These are phyloP conservation scores for Capsicum pubescens DNA, from an alignment of 257 asterid species.

Conservation along the genomic window DNA sequence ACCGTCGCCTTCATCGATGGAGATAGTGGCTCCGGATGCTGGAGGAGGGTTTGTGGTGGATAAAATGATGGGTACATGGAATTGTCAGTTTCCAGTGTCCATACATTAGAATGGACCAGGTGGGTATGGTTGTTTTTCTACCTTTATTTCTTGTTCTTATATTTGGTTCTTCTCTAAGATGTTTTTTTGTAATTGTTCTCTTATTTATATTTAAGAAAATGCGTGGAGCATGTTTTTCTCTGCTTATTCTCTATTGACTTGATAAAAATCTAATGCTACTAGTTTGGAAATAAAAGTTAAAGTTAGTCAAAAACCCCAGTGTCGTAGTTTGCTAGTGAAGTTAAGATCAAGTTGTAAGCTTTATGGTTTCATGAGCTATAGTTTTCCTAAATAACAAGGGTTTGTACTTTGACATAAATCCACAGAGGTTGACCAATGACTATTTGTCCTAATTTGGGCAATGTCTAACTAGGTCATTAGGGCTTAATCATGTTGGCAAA, in stretches of 20 bases:
- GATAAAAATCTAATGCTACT: neutral
- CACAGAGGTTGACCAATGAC: constrained; percentile 8
- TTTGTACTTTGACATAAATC: neutral
- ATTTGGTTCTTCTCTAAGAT: no score
- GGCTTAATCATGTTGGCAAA: neutral
- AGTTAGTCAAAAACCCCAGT: neutral
- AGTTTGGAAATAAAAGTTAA: no score
- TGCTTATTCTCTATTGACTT: neutral
- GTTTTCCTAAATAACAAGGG: neutral
- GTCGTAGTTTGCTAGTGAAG: constrained; percentile 5
- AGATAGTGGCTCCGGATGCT: no score
- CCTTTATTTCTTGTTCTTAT: no score
- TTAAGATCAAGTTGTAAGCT: constrained; percentile 1
- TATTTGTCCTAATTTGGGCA: neutral
- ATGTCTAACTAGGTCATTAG: neutral
- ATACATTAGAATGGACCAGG: no score
- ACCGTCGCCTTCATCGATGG: no score
- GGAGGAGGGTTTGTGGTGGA: no score
- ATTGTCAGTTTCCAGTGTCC: no score
- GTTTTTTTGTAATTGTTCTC: neutral
- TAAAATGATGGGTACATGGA: no score
- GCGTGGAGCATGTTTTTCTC: neutral
- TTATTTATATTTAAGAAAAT: neutral
- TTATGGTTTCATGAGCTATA: neutral
- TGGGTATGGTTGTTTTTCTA: no score